Base-by-base conservation (phyloP, 2,329 filamentous ascomycete genomes). In the Colletotrichum sp. region DNA sequence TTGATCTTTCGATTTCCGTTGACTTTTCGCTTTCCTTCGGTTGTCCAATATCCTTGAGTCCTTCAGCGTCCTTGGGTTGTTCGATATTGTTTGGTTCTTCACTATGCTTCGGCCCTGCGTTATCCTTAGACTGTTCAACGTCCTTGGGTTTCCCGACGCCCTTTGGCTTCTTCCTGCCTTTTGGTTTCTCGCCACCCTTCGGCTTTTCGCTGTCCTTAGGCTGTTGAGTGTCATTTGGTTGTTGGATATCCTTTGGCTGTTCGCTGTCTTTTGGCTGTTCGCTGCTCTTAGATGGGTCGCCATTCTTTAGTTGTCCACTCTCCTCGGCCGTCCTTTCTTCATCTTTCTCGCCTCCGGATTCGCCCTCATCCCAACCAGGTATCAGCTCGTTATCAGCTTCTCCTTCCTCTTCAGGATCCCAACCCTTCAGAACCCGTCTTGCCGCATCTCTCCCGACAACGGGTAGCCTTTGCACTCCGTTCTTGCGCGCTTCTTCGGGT, bases 361-460 rank as follows among this genome's bases (percentile, higher is more conserved):
- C 39, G n/a, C 69, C 32, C 13, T 83, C 79, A 44, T 83, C 78
- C 84, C 84, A 87, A 0, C 82, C 84, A 0, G 81, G 78, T 63
- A 88, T 83, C 67, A 88, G 69, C 12, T 84, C 82, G 75, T 88
- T 88, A 69, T 87, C 86, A 2, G 86, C 86, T 78, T 87, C 84
- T 2, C 86, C 87, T 21, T 87, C 85, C 4, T 83, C 84, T 3
- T 81, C 81, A n/a, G 82, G 80, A 9, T 84, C 83, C 44, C 82
- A 82, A 0, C 82, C 80, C 2, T 79, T 81, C 9, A 85, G 64
- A 15, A 87, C 80, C 32, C 85, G 81, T 60, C 83, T 81, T 2
- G 87, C 86, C 0, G 86, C 85, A 24, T 84, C 81, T 9, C 81
- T 81, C 0, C 86, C 87, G 0, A 88, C 82, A 1, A 88, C 81